These are phyloP conservation scores for Betula pendula DNA, from an alignment of 306 rosid genomes.

Conservation along the genomic window DNA sequence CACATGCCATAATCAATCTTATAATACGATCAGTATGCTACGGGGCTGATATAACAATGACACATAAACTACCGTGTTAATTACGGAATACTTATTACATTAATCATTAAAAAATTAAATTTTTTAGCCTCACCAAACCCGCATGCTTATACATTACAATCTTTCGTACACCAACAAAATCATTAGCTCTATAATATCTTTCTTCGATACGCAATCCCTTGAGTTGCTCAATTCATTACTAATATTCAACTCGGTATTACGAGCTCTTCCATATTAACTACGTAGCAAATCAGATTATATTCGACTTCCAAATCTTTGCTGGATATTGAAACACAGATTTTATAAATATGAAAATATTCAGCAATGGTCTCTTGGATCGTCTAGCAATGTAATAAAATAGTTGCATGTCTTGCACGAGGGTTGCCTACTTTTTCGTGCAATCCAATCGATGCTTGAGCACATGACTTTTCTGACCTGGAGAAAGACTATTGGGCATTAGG, in stretches of 20 bases:
- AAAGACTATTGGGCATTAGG: neutral
- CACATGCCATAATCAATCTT: too few species aligned
- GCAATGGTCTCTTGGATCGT: neutral
- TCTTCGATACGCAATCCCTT: neutral
- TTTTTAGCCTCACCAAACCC: too few species aligned
- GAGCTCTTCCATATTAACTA: neutral
- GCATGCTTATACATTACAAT: neutral
- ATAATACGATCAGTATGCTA: too few species aligned
- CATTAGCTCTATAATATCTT: neutral
- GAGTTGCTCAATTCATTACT: neutral
- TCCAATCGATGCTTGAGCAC: neutral
- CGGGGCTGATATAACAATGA: too few species aligned
- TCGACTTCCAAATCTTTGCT: neutral
- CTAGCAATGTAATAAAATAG: neutral
- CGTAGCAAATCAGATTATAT: neutral
- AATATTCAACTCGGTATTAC: neutral
- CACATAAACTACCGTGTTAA: too few species aligned
- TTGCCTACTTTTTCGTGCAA: neutral
- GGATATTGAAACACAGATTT: neutral
- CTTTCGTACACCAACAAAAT: neutral
- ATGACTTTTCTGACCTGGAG: neutral
- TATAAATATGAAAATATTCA: neutral
- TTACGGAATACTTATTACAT: too few species aligned
- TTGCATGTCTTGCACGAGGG: neutral
- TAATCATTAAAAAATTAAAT: too few species aligned